Evolutionary conservation across 2,329 filamentous ascomycete genomes (phyloP).

Genomic region (Proliferodiscus dingleyae): DNA sequence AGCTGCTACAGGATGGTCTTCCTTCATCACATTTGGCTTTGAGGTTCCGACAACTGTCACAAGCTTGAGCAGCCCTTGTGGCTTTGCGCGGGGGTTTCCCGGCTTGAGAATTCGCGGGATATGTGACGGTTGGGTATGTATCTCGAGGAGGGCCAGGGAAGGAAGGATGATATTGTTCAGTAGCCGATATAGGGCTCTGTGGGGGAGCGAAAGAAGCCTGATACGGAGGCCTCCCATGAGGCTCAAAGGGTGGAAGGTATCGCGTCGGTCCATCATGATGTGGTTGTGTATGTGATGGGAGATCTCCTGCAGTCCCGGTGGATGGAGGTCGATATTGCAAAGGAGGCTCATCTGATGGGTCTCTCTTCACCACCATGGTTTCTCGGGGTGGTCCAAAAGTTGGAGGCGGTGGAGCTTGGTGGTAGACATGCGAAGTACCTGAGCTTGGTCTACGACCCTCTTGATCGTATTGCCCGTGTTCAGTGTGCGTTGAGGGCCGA

Average conservation of each 20-base stretch:
- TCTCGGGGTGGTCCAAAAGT: constrained; percentile 43
- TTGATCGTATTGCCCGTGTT: constrained; percentile 46
- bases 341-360: constrained; percentile 35
- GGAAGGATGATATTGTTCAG: constrained; percentile 17
- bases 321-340: constrained; percentile 33
- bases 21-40: constrained; percentile 92
- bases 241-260: constrained; percentile 19
- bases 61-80: constrained; percentile 57
- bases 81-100: constrained; percentile 25
- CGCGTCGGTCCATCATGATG: constrained; percentile 23
- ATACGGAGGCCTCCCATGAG: constrained; percentile 14
- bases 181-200: constrained; percentile 27
- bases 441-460: constrained; percentile 26
- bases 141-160: constrained; percentile 21
- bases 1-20: constrained; percentile 71
- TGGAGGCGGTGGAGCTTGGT: constrained; percentile 29
- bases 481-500: constrained; percentile 48
- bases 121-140: constrained; percentile 21
- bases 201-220: constrained; percentile 18
- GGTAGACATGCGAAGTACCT: constrained; percentile 26
- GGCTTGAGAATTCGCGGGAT: constrained; percentile 15
- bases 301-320: constrained; percentile 25
- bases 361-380: constrained; percentile 49
- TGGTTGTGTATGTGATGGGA: constrained; percentile 21
- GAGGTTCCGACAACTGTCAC: constrained; percentile 79